Evolutionary conservation across 2,329 filamentous ascomycete species (phyloP), one percentile per base, ranked within the genome.

Genomic region (Cladophialophora chaetospira): DNA sequence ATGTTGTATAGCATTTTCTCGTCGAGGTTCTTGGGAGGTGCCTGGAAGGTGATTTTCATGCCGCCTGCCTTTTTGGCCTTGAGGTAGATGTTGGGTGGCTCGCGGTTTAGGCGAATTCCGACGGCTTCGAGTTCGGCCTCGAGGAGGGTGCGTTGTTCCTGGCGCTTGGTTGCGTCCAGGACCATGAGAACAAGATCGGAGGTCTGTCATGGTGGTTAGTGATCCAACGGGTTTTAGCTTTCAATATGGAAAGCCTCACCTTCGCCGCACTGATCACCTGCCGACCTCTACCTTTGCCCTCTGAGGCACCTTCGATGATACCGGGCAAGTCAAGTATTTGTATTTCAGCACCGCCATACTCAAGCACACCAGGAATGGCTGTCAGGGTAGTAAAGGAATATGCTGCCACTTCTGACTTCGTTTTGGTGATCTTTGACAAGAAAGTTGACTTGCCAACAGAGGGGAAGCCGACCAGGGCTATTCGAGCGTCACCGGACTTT

Each of bases 1-100:
- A 99, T 97, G 77, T 96, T 97, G 80, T 88, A 96, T 58, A 99
- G 81, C 89, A 99, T 96, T 78, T 95, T 97, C 74, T 99, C 93
- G 74, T 99, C 94, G 57, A 99, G 79, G 58, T 88, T 77, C 73
- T 97, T 97, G 3, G 94, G 93, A 2, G 94, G 88, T 3, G 85
- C 77, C 69, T 91, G 87, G 76, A 99, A 99, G 13, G 89, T 97
- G 71, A 99, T 97, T 75, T 99, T 99, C 90, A 99, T 94, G 58
- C 95, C 94, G 55, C 94, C 94, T 0, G 93, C 91, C 71, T 94
- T 96, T 75, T 99, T 99, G 23, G 81, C 81, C 75, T 99, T 99
- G 56, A 99, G 83, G 71, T 97, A 97, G 73, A 99, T 97, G 73
- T 99, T 99, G 29, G 94, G 94, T 56, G 93, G 91, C 62, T 95